Evolutionary conservation across 148 eudicot species (phyloP), one percentile per base, ranked within the genome.

Genomic region (Vaccinium myrtillus): DNA sequence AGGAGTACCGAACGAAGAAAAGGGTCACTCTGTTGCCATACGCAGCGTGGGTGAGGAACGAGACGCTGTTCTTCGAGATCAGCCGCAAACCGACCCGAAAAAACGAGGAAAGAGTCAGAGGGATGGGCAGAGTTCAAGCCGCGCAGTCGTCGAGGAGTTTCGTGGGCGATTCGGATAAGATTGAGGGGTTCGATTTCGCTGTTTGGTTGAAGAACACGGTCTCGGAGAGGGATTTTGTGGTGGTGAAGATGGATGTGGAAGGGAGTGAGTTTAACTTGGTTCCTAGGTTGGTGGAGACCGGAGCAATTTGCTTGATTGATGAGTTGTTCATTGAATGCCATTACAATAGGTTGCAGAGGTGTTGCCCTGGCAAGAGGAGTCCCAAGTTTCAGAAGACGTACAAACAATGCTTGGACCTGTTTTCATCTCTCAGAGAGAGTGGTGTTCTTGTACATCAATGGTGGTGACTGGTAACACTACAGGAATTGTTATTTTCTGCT

Each of bases 41-140:
- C 48, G 89, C 91, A 0, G 91, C 91, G 0, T 90, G 92, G 91
- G 81, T 87, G 32, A 87, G 87, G 81, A 90, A 90, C 25, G 92
- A 89, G 87, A 76, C 91, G 11, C 36, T 91, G 74, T 84, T 89
- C 16, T 91, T 85, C 54, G 90, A 84, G 73, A 87, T 87, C 7
- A 87, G 51, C 11, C 86, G 82, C 1, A 36, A 75, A 30, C 85
- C 84, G 2, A 77, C 50, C 30, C 59, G 39, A 6, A 69, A 51
- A 43, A 82, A 55, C 50, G 79, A 73, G 80, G 90, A 86, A 83
- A 85, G 48, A 69, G 89, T 81, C 12, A 59, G 78, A 76, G 88
- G 89, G 25, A 76, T 90, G 89, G 90, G 89, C 21, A 83, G 86
- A 48, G 54, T 74, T 80, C 91, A 90, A 18, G 46, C 82, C 9